These are phyloP conservation scores for Backusella tuberculispora DNA, from an alignment of 192 early-diverging fungal species.

Conservation along the genomic window DNA sequence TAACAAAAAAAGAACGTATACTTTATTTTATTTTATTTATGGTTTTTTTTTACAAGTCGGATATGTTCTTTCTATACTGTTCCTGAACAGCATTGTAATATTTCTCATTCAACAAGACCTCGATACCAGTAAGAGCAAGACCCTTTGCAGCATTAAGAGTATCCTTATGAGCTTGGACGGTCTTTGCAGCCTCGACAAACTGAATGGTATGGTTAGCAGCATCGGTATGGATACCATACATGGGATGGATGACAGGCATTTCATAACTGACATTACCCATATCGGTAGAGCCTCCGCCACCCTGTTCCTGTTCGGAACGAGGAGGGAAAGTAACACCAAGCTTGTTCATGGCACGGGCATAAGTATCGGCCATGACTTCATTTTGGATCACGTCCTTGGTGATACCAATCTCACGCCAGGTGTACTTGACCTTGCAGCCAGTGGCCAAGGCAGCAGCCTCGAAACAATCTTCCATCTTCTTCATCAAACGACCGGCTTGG, in stretches of 20 bases:
- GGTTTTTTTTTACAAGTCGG: constrained; percentile 4
- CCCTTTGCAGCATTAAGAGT: constrained; percentile 59
- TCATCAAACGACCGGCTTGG: constrained; percentile 53
- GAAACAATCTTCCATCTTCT: constrained; percentile 59
- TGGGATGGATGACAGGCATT: constrained; percentile 54
- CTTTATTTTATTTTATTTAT: neutral
- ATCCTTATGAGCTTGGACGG: constrained; percentile 57
- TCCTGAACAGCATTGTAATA: constrained; percentile 52
- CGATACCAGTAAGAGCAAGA: constrained; percentile 52
- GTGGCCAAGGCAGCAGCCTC: constrained; percentile 69
- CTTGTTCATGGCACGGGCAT: constrained; percentile 43
- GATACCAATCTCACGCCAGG: constrained; percentile 40
- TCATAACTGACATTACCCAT: constrained; percentile 69
- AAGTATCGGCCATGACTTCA: constrained; percentile 40
- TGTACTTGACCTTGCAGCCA: constrained; percentile 65
- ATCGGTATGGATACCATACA: constrained; percentile 48
- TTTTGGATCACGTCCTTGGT: constrained; percentile 54
- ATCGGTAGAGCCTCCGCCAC: constrained; percentile 61
- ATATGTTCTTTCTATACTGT: constrained; percentile 37
- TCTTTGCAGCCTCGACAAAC: constrained; percentile 63
- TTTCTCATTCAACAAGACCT: constrained; percentile 49
- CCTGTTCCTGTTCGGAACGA: constrained; percentile 27
- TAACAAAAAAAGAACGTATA: constrained; percentile 5
- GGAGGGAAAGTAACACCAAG: constrained; percentile 37
- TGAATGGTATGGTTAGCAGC: constrained; percentile 65